Evolutionary conservation across 345 rosid genomes (phyloP), one percentile per base, ranked within the genome.

Genomic region (Gossypium sturtianum): DNA sequence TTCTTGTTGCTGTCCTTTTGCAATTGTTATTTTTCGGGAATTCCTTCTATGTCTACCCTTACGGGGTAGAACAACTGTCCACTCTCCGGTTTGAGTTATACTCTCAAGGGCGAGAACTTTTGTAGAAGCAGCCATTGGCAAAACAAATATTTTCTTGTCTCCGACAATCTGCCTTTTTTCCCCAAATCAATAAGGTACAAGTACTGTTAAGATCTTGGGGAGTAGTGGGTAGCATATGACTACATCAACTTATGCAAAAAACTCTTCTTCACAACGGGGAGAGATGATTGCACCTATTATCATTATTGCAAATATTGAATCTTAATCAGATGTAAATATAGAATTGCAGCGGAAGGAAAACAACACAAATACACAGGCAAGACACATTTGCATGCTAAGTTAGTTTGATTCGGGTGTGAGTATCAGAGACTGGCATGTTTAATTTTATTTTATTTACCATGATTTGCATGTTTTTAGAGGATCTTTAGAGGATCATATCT

Each of bases 21-120:
- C 76, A 25, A 71, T 13, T 43, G 23, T 80, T 15, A 66, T 57
- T 58, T 79, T 85, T 0, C 62, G 71, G 44, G 77, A 43, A 15
- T 80, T 83, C 75, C 78, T 91, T 68, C 80, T 77, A 9, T 61
- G 82, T 72, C 72, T 89, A 59, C 90, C 85, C 27, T 83, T 83
- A 54, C 84, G 86, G 64, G 87, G 90, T 71, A 81, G 75, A 71
- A 94, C 99, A 59, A 90, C 74, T n/a, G 86, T 87, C 99, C 98
- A 95, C 27, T 89, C 97, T 72, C 80, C 96, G 29, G 86, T 80
- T 61, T 25, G 41, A 47, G 70, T 52, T 68, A 23, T 34, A 61
- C 62, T 84, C 34, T 83, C 86, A 76, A 61, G 70, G 9, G 67
- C 45, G n/a, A 74, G 70, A 45, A 65, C 66, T 80, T 86, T 79